These are phyloP conservation scores for Thymus mandschuricus DNA, from an alignment of 257 asterid genomes.

Conservation along the genomic window DNA sequence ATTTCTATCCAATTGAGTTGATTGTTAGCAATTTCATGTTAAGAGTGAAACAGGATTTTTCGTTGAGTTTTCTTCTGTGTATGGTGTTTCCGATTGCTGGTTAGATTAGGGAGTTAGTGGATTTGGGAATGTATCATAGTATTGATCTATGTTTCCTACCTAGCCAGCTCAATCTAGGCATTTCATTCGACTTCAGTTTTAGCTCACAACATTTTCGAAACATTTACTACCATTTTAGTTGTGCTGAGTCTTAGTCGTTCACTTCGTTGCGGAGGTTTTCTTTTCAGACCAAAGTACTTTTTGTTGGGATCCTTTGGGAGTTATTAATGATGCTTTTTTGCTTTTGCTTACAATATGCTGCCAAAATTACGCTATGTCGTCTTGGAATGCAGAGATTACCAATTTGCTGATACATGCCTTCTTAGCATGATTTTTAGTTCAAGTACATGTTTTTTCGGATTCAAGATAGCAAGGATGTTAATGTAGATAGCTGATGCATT, in stretches of 20 bases:
- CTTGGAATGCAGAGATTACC: not conserved
- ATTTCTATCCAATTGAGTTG: slow-evolving; percentile 1
- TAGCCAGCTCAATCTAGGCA: not conserved
- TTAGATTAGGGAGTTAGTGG: slow-evolving; percentile 1
- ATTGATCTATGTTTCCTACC: not conserved
- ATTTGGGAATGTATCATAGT: not conserved
- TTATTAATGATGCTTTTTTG: not conserved
- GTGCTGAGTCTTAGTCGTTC: not conserved
- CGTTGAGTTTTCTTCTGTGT: not conserved
- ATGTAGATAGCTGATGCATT: not conserved
- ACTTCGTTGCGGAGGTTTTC: not conserved
- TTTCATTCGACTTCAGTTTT: not conserved
- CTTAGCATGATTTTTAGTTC: not conserved
- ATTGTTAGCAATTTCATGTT: not conserved
- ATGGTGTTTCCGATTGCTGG: slow-evolving; percentile 12
- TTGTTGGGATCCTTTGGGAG: slow-evolving; percentile 7
- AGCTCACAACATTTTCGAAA: not conserved
- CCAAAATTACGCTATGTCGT: slow-evolving; percentile 4
- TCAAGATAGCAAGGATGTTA: slow-evolving; percentile 18
- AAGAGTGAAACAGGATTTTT: slow-evolving; percentile 17
- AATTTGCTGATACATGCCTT: slow-evolving; percentile 12
- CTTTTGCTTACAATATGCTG: slow-evolving; percentile 18
- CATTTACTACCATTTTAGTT: not conserved
- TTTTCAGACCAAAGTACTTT: not conserved
- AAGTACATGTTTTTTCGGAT: not conserved